Evolutionary conservation across 1,284 basidiomycete genomes (phyloP), one percentile per base, ranked within the genome.

Genomic region (Cutaneotrichosporon sp.): DNA sequence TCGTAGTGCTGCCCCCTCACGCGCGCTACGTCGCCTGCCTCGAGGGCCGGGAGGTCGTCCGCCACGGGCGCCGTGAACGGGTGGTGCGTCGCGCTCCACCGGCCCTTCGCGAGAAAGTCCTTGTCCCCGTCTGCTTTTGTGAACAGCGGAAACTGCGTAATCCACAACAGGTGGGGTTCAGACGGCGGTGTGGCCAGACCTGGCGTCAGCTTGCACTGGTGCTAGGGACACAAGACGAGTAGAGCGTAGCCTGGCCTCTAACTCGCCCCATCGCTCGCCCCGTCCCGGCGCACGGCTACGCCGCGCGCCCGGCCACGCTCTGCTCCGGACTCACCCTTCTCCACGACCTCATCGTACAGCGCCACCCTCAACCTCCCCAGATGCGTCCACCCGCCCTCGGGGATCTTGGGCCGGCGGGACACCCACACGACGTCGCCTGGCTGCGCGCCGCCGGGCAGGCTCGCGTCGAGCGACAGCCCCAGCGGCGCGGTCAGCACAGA

Each of bases 21-120:
- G 68, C 80, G 77, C 51, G 81, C 81, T 47, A 85, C 77, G 61
- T 82, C 77, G 35, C 87, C 87, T 41, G 76, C 76, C 66, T 85
- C 84, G 72, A 96, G 79, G 39, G 81, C 80, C 42, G 81, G 78
- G 23, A 94, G 78, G 72, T 97, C 92, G 69, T 89, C 80, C 75
- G 81, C 86, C 81, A 92, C 87, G n/a, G 93, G 93, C 7, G 92
- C 90, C 12, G 92, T 97, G 76, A 97, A 97, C 1, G 92, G 92
- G 73, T 97, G 92, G 68, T 97, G 92, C 2, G 88, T 85, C 60
- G 87, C 87, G 59, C 87, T 86, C 87, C 89, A 94, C 61, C 91
- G 80, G 14, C 90, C 91, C 51, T 83, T 81, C 4, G 90, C 85
- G 44, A 92, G 77, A 67, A 85, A 83, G 34, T 86, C 84, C 77